A percentile compares a stretch with the other conserved stretches of the same genome.
Evolutionary conservation across 2,329 filamentous ascomycete genomes (phyloP).

Genomic region (Diaporthe destruens): DNA sequence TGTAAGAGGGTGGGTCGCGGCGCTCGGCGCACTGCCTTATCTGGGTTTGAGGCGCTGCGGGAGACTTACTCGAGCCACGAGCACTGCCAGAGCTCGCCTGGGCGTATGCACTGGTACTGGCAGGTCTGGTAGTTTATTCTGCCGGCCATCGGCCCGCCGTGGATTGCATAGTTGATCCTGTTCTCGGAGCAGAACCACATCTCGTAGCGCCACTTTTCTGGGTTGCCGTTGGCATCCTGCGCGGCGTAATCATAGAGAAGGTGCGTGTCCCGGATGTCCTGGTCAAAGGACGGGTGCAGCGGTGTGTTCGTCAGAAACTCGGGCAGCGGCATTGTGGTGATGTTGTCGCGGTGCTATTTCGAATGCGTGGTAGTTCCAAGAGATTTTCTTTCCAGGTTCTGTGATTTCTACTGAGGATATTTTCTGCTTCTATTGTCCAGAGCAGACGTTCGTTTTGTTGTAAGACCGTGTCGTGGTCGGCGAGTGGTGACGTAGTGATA

Average conservation of each 20-base stretch:
- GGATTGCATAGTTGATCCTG: slow-evolving; percentile 69
- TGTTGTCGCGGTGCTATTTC: background rate
- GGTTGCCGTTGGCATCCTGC: slow-evolving; percentile 59
- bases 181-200: slow-evolving; percentile 70
- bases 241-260: slow-evolving; percentile 70
- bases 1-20: no score
- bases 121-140: slow-evolving; percentile 65
- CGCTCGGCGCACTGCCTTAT: no score
- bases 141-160: slow-evolving; percentile 70
- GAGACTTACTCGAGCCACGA: slow-evolving; percentile 61
- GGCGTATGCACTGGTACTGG: slow-evolving; percentile 69
- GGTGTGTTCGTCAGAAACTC: slow-evolving; percentile 33
- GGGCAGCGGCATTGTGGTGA: slow-evolving; percentile 33
- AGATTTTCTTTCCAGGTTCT: background rate
- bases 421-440: background rate
- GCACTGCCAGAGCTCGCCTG: slow-evolving; percentile 70
- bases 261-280: slow-evolving; percentile 66
- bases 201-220: slow-evolving; percentile 72
- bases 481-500: slow-evolving; percentile 27
- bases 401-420: background rate
- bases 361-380: background rate
- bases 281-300: slow-evolving; percentile 55
- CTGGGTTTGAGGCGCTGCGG: no score
- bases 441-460: background rate
- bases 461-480: background rate